These are phyloP conservation scores for Fusarium nodosum DNA, from an alignment of 2,329 filamentous ascomycete genomes.

Conservation along the genomic window DNA sequence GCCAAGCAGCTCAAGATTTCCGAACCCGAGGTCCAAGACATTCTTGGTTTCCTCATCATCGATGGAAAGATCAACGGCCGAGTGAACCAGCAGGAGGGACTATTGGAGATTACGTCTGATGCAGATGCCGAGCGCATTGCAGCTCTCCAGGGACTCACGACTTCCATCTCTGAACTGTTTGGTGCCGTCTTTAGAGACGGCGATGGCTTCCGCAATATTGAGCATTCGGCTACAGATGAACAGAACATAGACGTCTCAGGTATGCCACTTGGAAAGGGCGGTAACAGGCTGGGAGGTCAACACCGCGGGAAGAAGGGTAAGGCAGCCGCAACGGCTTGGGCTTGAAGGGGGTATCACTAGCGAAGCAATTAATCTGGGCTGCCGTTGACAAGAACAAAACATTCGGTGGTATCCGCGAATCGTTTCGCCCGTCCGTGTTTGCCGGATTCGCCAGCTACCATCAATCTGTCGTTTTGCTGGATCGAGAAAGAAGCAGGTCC, in stretches of 20 bases:
- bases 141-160: constrained; percentile 80
- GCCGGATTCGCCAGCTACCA: background rate
- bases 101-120: constrained; percentile 81
- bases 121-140: constrained; percentile 80
- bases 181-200: constrained; percentile 80
- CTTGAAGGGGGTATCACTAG: constrained; percentile 24
- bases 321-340: constrained; percentile 22
- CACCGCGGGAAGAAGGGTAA: constrained; percentile 46
- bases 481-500: constrained; percentile 34
- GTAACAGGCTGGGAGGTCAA: constrained; percentile 14
- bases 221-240: constrained; percentile 50
- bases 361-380: constrained; percentile 1
- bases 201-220: constrained; percentile 71
- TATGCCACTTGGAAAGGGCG: constrained; percentile 35
- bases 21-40: constrained; percentile 90
- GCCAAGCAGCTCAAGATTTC: constrained; percentile 89
- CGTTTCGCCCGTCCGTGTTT: constrained; percentile 2
- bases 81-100: constrained; percentile 90
- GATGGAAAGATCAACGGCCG: constrained; percentile 88
- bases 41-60: constrained; percentile 93
- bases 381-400: background rate
- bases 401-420: background rate
- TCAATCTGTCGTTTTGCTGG: constrained; percentile 11
- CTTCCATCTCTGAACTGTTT: constrained; percentile 78
- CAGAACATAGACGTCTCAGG: constrained; percentile 49